Evolutionary conservation across 768 basidiomycete species (phyloP).

Genomic region (Podaxis sp.): DNA sequence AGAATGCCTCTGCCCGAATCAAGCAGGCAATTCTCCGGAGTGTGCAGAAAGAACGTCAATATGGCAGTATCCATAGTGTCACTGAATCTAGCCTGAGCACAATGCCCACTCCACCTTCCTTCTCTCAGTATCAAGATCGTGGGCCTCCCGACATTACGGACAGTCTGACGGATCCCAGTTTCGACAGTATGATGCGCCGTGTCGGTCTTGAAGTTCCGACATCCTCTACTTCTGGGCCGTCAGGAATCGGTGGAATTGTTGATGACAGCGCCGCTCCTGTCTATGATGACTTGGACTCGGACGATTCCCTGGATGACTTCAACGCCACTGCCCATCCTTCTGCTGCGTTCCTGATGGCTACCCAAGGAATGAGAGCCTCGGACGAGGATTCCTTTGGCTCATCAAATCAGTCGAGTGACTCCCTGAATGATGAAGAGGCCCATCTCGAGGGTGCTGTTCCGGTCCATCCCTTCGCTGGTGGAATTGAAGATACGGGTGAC

Average conservation of each 20-base stretch:
- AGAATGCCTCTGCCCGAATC: conserved; percentile 70
- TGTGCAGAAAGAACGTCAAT: conserved; percentile 36
- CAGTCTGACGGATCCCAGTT: conserved; percentile 52
- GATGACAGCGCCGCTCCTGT: conserved; percentile 3
- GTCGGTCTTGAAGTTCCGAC: conserved; percentile 46
- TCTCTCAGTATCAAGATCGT: conserved; percentile 60
- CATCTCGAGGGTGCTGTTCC: conserved; percentile 36
- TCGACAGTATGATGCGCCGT: conserved; percentile 70
- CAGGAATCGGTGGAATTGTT: conserved; percentile 24
- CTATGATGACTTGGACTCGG: conserved; percentile 36
- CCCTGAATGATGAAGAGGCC: conserved; percentile 46
- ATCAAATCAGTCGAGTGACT: conserved; percentile 59
- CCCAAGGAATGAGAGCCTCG: conserved; percentile 32
- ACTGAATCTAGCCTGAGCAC: conserved; percentile 67
- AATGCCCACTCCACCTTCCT: conserved; percentile 67
- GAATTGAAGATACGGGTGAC: conserved; percentile 49
- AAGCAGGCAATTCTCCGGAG: conserved; percentile 61
- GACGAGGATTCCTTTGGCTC: conserved; percentile 48
- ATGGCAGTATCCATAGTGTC: conserved; percentile 21
- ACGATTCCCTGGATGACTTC: conserved; percentile 56
- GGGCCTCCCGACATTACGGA: conserved; percentile 41
- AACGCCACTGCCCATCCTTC: conserved; percentile 64
- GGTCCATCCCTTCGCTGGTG: conserved; percentile 61
- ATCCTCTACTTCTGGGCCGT: conserved; percentile 24
- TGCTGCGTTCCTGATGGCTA: conserved; percentile 68